Evolutionary conservation across 768 basidiomycete genomes (phyloP), one percentile per base, ranked within the genome.

Genomic region (Mycena belliarum): DNA sequence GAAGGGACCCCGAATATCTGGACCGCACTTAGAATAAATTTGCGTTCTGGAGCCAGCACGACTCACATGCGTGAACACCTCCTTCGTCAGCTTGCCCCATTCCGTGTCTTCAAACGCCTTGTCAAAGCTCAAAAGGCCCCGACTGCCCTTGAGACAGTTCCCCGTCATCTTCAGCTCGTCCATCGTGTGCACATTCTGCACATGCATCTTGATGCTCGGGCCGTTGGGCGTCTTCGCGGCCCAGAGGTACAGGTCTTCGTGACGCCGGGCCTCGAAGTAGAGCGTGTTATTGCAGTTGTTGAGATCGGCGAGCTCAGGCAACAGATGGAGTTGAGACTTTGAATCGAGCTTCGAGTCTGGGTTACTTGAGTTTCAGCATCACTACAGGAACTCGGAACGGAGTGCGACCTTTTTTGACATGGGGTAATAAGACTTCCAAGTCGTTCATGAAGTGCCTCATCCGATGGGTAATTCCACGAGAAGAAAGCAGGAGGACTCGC

Each of bases 91-190:
- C 60, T 80, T 83, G 33, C 87, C 91, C 86, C 89, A 95, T 75
- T 90, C 93, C 50, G 84, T 88, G 49, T 91, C 85, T 44, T 98
- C 93, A 72, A 97, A 98, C 41, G 79, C 84, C 59, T 87, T 83
- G 73, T 97, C 95, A 70, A 99, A 99, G 69, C 91, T 92, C 63
- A 98, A 75, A 52, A 98, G 76, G 6, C 95, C 96, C 51, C 97
- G 78, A 67, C 91, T 92, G 18, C 97, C 97, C 74, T 96, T 97
- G 64, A 99, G 74, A 73, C 97, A 99, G 72, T 99, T 98, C 29
- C 97, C 97, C 8, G 95, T 96, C 95, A 99, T 91, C 78, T 98
- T 98, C 63, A 99, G 80, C 73, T 99, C 97, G 75, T 98, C 97
- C 97, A 98, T 98, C 41, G 97, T 99, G 72, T 99, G 97, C 52